These are phyloP conservation scores for Ascodesmis nigricans DNA, from an alignment of 495 filamentous ascomycete species.

Conservation along the genomic window DNA sequence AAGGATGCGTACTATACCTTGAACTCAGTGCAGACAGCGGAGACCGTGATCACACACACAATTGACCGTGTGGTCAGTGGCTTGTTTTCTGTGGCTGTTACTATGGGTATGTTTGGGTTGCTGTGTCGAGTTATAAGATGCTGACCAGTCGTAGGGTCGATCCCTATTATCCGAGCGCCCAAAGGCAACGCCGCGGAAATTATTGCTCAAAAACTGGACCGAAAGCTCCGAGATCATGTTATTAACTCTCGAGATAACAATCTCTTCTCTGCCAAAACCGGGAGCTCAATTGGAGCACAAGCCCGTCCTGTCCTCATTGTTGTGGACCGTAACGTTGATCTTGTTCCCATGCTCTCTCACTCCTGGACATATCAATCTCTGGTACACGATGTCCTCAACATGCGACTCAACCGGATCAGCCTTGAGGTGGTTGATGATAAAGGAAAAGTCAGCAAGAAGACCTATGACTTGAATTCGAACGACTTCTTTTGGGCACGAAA, in stretches of 20 bases:
- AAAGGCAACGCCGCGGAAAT: conserved; percentile 84
- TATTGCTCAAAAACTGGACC: conserved; percentile 79
- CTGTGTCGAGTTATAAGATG: not conserved
- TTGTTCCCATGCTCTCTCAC: conserved; percentile 96
- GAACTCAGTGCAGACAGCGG: conserved; percentile 77
- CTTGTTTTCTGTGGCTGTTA: conserved; percentile 87
- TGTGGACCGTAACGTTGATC: conserved; percentile 79
- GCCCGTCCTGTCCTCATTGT: conserved; percentile 26
- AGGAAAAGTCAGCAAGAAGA: conserved; percentile 42
- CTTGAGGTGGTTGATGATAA: conserved; percentile 67
- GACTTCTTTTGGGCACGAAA: conserved; percentile 98
- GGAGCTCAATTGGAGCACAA: conserved; percentile 9
- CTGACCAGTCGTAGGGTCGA: conserved; percentile 35
- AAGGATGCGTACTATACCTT: conserved; percentile 86
- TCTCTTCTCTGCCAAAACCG: conserved; percentile 15
- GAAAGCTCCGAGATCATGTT: conserved; percentile 88
- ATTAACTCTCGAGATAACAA: conserved; percentile 72
- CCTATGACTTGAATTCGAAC: conserved; percentile 71
- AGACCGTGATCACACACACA: conserved; percentile 66
- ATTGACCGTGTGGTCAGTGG: conserved; percentile 85
- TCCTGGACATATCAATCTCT: conserved; percentile 98
- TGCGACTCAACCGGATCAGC: conserved; percentile 92
- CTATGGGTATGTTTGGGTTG: conserved; percentile 47
- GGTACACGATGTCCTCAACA: conserved; percentile 79
- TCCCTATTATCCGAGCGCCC: conserved; percentile 83